A percentile compares a stretch with the other conserved stretches of the same genome.
These are phyloP conservation scores for Nissolia schottii DNA, from an alignment of 306 rosid species.

Conservation along the genomic window DNA sequence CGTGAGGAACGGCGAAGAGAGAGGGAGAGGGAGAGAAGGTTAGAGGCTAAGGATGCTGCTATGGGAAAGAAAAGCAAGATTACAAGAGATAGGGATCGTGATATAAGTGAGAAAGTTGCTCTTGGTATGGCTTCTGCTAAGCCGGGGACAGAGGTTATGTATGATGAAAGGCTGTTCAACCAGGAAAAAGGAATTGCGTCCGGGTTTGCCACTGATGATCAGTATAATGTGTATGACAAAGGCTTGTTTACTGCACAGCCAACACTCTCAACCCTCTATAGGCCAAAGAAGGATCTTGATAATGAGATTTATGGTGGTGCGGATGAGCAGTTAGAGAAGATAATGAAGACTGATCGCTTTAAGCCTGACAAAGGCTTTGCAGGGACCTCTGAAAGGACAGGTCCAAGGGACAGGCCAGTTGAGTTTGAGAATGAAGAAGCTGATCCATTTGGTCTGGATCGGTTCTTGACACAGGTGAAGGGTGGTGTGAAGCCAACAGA, in stretches of 20 bases:
- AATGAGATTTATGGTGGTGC: conserved; percentile 76
- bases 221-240: conserved; percentile 81
- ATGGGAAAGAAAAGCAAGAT: conserved; percentile 95
- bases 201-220: conserved; percentile 89
- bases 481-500: conserved; percentile 83
- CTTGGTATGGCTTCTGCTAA: conserved; percentile 87
- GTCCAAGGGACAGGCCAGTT: conserved; percentile 73
- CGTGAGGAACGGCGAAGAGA: conserved; percentile 84
- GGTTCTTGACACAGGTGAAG: conserved; percentile 77
- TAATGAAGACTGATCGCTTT: conserved; percentile 87
- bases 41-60: conserved; percentile 88
- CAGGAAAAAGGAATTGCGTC: conserved; percentile 92
- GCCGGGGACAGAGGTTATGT: conserved; percentile 75
- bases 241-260: conserved; percentile 86
- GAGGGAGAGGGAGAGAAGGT: conserved; percentile 91
- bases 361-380: conserved; percentile 75
- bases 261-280: conserved; percentile 74
- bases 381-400: conserved; percentile 67
- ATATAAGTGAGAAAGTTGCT: conserved; percentile 91
- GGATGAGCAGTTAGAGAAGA: conserved; percentile 88
- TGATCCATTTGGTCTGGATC: conserved; percentile 93
- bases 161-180: conserved; percentile 88
- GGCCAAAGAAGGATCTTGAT: conserved; percentile 85
- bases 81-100: conserved; percentile 91
- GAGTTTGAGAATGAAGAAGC: conserved; percentile 92